These are phyloP conservation scores for Westerdykella aurantiaca DNA, from an alignment of 2,329 filamentous ascomycete genomes.

Conservation along the genomic window DNA sequence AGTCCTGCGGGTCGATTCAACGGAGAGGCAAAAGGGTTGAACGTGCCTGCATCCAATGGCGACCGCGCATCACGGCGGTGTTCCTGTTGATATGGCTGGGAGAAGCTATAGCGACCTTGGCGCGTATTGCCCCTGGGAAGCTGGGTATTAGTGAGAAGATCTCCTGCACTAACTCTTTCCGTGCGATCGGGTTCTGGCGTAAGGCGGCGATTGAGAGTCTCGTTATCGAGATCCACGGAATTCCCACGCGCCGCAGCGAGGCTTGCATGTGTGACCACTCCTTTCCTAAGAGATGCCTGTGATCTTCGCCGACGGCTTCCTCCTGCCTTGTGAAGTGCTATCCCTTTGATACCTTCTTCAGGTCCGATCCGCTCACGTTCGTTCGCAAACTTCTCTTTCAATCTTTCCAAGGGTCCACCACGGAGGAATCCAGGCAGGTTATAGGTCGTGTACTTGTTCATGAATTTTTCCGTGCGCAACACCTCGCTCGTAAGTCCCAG, in stretches of 20 bases:
- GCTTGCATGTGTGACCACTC: constrained; percentile 66
- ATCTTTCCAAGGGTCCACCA: constrained; percentile 70
- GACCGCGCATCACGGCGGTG: constrained; percentile 37
- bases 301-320: constrained; percentile 63
- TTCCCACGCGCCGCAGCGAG: constrained; percentile 44
- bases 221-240: constrained; percentile 19
- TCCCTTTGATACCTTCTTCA: constrained; percentile 83
- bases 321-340: constrained; percentile 82
- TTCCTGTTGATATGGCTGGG: constrained; percentile 42
- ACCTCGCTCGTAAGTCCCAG: constrained; percentile 89
- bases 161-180: constrained; percentile 50
- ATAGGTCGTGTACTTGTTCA: constrained; percentile 87
- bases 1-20: constrained; percentile 36
- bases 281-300: constrained; percentile 65
- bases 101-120: constrained; percentile 42
- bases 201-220: constrained; percentile 17
- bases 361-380: constrained; percentile 77
- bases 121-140: constrained; percentile 57
- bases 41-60: constrained; percentile 42
- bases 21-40: constrained; percentile 38
- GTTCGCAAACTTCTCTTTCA: constrained; percentile 87
- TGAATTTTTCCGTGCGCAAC: constrained; percentile 82
- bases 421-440: constrained; percentile 87
- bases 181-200: constrained; percentile 25
- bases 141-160: constrained; percentile 74